phyloP scores from a whole-genome alignment of 805 yeast species.

The Candida khao-thaluensis region DNA sequence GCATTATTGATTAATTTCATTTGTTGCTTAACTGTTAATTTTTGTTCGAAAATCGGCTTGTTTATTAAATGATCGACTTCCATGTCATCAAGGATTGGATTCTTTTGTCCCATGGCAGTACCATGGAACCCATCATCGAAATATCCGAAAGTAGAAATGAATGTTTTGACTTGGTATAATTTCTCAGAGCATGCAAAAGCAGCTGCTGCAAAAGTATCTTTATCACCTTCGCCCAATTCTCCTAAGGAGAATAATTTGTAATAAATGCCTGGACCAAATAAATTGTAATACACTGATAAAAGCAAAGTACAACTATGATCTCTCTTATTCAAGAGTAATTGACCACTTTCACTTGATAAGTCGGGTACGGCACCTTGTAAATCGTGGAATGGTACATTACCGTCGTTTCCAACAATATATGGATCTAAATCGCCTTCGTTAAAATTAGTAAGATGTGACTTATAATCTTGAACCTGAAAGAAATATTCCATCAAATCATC shows the following conservation, averaged over 20 bases:
- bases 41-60: conserved; percentile 5
- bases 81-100: conserved; percentile 27
- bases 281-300: conserved; percentile 62
- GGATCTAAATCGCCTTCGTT: conserved; percentile 2
- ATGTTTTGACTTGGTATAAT: conserved; percentile 49
- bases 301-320: conserved; percentile 57
- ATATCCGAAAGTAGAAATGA: conserved; percentile 16
- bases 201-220: conserved; percentile 72
- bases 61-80: conserved; percentile 3
- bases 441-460: background rate
- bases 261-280: conserved; percentile 62
- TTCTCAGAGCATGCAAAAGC: conserved; percentile 50
- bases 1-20: conserved; percentile 17
- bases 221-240: conserved; percentile 75
- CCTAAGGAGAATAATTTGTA: conserved; percentile 71
- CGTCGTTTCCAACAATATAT: background rate
- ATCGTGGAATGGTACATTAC: conserved; percentile 46
- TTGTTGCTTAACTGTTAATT: conserved; percentile 8
- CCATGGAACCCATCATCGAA: conserved; percentile 28
- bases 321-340: conserved; percentile 58
- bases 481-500: conserved; percentile 18
- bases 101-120: conserved; percentile 31
- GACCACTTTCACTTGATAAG: conserved; percentile 69
- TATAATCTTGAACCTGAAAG: conserved; percentile 11
- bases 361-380: conserved; percentile 64